A percentile compares a stretch with the other conserved stretches of the same genome.
These are phyloP conservation scores for Onygenales sp. DNA, from an alignment of 2,329 filamentous ascomycete species.

Conservation along the genomic window DNA sequence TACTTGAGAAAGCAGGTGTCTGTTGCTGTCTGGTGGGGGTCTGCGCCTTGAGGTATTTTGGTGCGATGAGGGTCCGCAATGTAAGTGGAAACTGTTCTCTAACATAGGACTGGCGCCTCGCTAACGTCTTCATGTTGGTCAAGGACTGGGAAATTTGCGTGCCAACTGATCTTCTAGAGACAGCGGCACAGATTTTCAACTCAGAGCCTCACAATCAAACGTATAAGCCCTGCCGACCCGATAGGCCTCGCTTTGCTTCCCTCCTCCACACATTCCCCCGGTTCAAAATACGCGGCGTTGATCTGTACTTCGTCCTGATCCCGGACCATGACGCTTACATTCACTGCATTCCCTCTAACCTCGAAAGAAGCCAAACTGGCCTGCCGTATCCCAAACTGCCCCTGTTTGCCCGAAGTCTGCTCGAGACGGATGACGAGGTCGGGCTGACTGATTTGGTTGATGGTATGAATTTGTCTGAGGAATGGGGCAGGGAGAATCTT, in stretches of 20 bases:
- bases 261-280: background rate
- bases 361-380: conserved; percentile 11
- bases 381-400: conserved; percentile 14
- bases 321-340: conserved; percentile 10
- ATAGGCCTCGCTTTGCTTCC: background rate
- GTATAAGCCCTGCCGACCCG: background rate
- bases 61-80: background rate
- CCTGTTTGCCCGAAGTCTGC: conserved; percentile 14
- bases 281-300: background rate
- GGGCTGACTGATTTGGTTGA: conserved; percentile 16
- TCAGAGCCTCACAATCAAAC: too few species aligned
- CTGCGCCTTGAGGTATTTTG: background rate
- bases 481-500: conserved; percentile 15
- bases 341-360: conserved; percentile 7
- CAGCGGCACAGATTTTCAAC: background rate
- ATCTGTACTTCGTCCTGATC: background rate
- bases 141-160: conserved; percentile 3
- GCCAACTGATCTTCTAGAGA: conserved; percentile 1
- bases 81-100: background rate
- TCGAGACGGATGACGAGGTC: conserved; percentile 11
- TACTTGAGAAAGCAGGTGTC: background rate
- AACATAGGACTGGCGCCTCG: background rate
- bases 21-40: background rate
- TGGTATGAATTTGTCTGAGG: conserved; percentile 14
- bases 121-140: background rate